Percentiles rank a stretch among this genome's conserved stretches.
phyloP scores from a whole-genome alignment of 257 asterid species.

The Marsdenia floribunda region DNA sequence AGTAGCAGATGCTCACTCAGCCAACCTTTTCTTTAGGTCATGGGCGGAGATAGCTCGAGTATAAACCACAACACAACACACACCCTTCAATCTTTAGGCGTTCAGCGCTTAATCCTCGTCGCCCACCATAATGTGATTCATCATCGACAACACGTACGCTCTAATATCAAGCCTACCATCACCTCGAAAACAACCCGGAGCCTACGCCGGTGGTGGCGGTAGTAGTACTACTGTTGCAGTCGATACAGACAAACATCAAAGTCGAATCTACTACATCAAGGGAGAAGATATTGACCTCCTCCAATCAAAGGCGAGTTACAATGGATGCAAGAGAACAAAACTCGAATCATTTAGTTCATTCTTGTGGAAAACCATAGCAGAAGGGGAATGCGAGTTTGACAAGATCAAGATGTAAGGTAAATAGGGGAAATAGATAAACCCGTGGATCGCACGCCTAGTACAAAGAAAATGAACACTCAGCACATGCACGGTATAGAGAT shows the following conservation, averaged over 20 bases:
- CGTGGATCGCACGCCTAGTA: too few relatives aligned
- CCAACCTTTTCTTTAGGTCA: slow-evolving; percentile 49
- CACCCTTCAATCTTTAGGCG: slow-evolving; percentile 43
- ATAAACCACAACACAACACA: slow-evolving; percentile 17
- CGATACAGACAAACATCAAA: too few relatives aligned
- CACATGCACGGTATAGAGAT: too few relatives aligned
- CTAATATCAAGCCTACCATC: too few relatives aligned
- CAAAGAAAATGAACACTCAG: too few relatives aligned
- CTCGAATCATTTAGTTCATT: too few relatives aligned
- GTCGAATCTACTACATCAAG: too few relatives aligned
- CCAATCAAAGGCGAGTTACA: too few relatives aligned
- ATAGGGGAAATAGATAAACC: too few relatives aligned
- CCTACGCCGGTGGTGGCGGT: background rate
- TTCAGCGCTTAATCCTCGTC: slow-evolving; percentile 46
- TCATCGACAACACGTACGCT: slow-evolving; percentile 35
- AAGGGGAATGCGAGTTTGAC: slow-evolving; percentile 13
- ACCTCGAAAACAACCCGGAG: slow-evolving; percentile 5
- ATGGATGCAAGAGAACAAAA: too few relatives aligned
- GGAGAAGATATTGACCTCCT: too few relatives aligned
- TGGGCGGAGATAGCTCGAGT: slow-evolving; percentile 46
- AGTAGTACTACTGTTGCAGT: slow-evolving; percentile 48
- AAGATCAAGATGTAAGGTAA: too few relatives aligned
- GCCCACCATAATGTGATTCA: slow-evolving; percentile 29
- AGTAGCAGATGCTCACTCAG: slow-evolving; percentile 51
- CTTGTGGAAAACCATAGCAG: slow-evolving; percentile 48